phyloP scores from a whole-genome alignment of 768 basidiomycete genomes.

The Boletus tylopilopsis region DNA sequence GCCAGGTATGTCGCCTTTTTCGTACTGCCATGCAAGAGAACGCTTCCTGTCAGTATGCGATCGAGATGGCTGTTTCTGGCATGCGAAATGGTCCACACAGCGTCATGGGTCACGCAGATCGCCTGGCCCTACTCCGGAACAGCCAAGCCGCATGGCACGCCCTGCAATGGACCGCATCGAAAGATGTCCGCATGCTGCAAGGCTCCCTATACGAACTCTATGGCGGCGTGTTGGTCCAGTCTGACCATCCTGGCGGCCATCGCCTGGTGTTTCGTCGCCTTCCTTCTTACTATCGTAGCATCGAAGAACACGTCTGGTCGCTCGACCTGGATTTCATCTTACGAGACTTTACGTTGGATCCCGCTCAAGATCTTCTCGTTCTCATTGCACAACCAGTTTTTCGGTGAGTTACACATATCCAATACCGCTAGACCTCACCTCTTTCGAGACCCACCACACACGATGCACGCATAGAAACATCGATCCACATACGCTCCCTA shows the following conservation, averaged over 20 bases:
- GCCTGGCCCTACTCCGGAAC: conserved; percentile 37
- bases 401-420: conserved; percentile 28
- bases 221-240: conserved; percentile 53
- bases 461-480: conserved; percentile 16
- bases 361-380: conserved; percentile 61
- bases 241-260: conserved; percentile 16
- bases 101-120: conserved; percentile 27
- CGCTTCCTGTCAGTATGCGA: conserved; percentile 37
- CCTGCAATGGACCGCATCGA: conserved; percentile 33
- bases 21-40: conserved; percentile 25
- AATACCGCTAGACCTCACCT: background rate
- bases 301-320: conserved; percentile 44
- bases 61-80: conserved; percentile 45
- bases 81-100: conserved; percentile 38
- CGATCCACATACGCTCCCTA: conserved; percentile 44
- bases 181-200: conserved; percentile 36
- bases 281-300: conserved; percentile 46
- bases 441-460: conserved; percentile 10
- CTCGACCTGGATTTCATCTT: conserved; percentile 35
- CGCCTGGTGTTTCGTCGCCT: conserved; percentile 44
- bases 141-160: conserved; percentile 39
- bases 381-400: conserved; percentile 37
- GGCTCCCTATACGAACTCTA: conserved; percentile 56
- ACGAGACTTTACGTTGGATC: conserved; percentile 64
- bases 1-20: conserved; percentile 35